Percentiles rank a stretch among this genome's conserved stretches.
These are phyloP conservation scores for Elsinoe batatas DNA, from an alignment of 2,329 filamentous ascomycete genomes.

Conservation along the genomic window DNA sequence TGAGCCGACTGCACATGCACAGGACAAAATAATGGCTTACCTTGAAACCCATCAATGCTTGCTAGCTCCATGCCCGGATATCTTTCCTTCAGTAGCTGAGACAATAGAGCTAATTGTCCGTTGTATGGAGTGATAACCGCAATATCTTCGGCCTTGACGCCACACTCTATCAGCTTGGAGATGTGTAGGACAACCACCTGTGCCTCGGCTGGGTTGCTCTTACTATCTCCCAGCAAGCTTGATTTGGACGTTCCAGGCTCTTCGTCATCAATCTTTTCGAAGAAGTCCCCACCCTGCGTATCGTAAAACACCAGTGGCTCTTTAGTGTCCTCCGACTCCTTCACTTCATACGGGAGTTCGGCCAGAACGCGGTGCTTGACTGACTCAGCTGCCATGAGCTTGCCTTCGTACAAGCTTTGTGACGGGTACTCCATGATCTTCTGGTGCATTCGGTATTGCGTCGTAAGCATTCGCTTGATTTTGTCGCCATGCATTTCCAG, in stretches of 20 bases:
- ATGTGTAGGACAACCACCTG: slow-evolving; percentile 72
- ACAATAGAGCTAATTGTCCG: slow-evolving; percentile 73
- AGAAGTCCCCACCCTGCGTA: slow-evolving; percentile 88
- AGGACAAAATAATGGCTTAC: slow-evolving; percentile 27
- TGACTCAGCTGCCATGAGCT: slow-evolving; percentile 67
- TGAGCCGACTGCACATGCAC: background rate
- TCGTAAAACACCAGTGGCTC: slow-evolving; percentile 91
- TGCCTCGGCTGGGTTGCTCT: slow-evolving; percentile 88
- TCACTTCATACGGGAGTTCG: slow-evolving; percentile 66
- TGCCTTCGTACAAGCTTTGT: slow-evolving; percentile 72
- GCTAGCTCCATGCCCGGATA: slow-evolving; percentile 88
- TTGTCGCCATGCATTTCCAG: slow-evolving; percentile 66
- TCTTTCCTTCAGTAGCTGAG: slow-evolving; percentile 63
- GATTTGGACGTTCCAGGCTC: slow-evolving; percentile 58
- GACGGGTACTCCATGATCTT: slow-evolving; percentile 93
- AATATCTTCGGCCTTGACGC: slow-evolving; percentile 73
- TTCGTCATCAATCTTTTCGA: slow-evolving; percentile 68
- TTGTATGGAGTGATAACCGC: slow-evolving; percentile 96
- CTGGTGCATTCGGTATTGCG: slow-evolving; percentile 97
- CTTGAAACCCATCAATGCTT: slow-evolving; percentile 94
- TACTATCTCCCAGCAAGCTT: slow-evolving; percentile 60
- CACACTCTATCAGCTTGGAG: slow-evolving; percentile 61
- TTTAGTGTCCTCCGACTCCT: slow-evolving; percentile 72
- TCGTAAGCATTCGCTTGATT: slow-evolving; percentile 92
- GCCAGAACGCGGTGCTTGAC: slow-evolving; percentile 68